Evolutionary conservation across 768 basidiomycete species (phyloP), one percentile per base, ranked within the genome.

Genomic region (Amanita rubescens): DNA sequence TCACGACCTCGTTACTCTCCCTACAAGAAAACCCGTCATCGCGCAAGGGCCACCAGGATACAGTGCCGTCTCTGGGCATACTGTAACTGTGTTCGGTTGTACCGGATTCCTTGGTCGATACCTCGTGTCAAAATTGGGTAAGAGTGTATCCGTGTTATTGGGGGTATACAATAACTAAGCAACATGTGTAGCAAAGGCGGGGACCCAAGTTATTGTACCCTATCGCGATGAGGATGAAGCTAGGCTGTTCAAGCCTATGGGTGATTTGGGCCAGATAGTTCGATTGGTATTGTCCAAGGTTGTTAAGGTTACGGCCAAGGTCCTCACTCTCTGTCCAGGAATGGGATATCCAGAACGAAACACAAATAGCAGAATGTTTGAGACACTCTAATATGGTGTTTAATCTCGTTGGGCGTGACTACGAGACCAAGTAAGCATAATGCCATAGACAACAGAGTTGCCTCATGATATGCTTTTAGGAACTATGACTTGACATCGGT

Each of bases 101-200:
- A 96, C 94, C 3, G 91, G 94, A 5, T 98, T 97, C 68, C 73
- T 99, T 55, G 96, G 95, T 42, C 76, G 94, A 65, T 98, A 98
- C 69, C 75, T 97, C 41, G 90, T 97, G 37, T 81, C 87, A 30
- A 97, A 97, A 75, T 81, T 99, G 11, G 94, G 92, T 93, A 63
- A 60, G 83, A 24, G 64, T 44, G n/a, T 37, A 3, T 2, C 11
- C 15, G 34, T 34, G 9, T 5, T 44, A 5, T 19, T 24, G 14
- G 47, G 41, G 49, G 45, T 46, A 58, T 41, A 25, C 38, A 39
- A 25, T 14, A 37, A 14, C 22, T 41, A 19, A 50, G 44, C 51
- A n/a, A 41, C n/a, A 33, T 32, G 37, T 34, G 41, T 65, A 90
- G 95, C 90, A 56, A 92, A 90, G 71, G 74, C 81, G 65, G 95